Conservation (phyloP, 2,329 filamentous ascomycete species). For the Sclerotinia borealis region DNA sequence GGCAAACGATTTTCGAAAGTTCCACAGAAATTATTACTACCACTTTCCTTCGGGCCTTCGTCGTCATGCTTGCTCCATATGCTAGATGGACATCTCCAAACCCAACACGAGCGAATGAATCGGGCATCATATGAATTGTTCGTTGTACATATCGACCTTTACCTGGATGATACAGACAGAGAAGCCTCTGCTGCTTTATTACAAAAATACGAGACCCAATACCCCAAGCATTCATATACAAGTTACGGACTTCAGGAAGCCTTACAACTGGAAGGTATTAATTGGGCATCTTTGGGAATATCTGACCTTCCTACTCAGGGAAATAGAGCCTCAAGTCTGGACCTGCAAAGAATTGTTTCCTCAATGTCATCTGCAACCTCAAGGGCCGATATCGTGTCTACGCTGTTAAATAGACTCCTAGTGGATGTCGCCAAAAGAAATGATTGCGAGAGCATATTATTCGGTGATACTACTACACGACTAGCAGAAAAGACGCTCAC, state of each 20-base stretch:
- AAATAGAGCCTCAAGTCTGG: slow-evolving; percentile 21
- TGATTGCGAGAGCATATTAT: slow-evolving; percentile 64
- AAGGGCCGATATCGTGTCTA: slow-evolving; percentile 63
- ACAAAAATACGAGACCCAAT: slow-evolving; percentile 47
- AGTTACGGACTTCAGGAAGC: slow-evolving; percentile 58
- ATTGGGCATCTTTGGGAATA: slow-evolving; percentile 44
- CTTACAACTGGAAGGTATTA: slow-evolving; percentile 45
- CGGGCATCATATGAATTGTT: slow-evolving; percentile 62
- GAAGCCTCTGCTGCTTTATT: slow-evolving; percentile 33
- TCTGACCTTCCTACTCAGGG: slow-evolving; percentile 12
- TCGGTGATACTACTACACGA: slow-evolving; percentile 81
- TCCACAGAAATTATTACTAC: slow-evolving; percentile 56
- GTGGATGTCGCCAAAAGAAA: slow-evolving; percentile 54
- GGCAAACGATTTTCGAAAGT: slow-evolving; percentile 37
- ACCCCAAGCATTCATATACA: slow-evolving; percentile 60
- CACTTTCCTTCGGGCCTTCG: slow-evolving; percentile 76
- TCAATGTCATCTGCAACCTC: slow-evolving; percentile 69
- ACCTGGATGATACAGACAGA: slow-evolving; percentile 27
- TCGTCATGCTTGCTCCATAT: slow-evolving; percentile 74
- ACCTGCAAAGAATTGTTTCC: slow-evolving; percentile 43
- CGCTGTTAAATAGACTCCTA: slow-evolving; percentile 67
- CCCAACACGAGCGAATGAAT: slow-evolving; percentile 58
- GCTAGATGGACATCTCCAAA: slow-evolving; percentile 61
- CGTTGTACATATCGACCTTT: slow-evolving; percentile 43
- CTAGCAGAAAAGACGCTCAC: slow-evolving; percentile 81